Percentiles rank a stretch among this genome's conserved stretches.
Conservation (phyloP, 345 rosid genomes). For the Jatropha curcas region DNA sequence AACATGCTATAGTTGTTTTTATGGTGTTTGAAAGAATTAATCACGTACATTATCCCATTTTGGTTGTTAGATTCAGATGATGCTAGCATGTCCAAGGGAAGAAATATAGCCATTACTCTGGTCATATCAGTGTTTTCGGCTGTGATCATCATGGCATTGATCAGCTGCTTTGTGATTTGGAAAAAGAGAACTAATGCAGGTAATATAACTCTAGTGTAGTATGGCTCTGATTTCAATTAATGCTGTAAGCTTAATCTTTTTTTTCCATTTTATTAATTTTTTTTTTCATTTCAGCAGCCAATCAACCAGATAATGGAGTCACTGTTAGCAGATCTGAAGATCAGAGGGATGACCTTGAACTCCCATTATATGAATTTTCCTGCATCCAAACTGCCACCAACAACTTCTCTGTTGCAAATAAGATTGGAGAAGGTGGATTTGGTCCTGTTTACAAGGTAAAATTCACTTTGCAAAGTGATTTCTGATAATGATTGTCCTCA, state of each 20-base stretch:
- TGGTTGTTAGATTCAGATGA: neutral
- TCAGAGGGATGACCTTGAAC: slow-evolving; percentile 1
- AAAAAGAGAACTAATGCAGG: neutral
- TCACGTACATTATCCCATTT: neutral
- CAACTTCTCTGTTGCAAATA: slow-evolving; percentile 13
- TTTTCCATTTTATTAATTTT: neutral
- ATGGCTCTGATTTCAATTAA: neutral
- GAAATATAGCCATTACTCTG: slow-evolving; percentile 5
- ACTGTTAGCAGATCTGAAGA: neutral
- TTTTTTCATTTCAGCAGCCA: neutral
- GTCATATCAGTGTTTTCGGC: slow-evolving; percentile 9
- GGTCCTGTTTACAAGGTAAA: slow-evolving; percentile 20
- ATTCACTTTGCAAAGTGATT: slow-evolving; percentile 1
- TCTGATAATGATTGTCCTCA: neutral
- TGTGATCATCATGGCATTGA: neutral
- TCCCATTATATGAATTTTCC: slow-evolving; percentile 5
- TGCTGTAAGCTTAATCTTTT: neutral
- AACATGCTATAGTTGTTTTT: neutral
- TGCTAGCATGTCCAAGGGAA: neutral
- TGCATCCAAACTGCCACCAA: slow-evolving; percentile 12
- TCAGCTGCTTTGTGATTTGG: slow-evolving; percentile 4
- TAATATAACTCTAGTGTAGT: neutral
- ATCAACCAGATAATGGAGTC: slow-evolving; percentile 5
- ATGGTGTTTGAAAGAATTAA: neutral
- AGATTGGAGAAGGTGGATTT: slow-evolving; percentile 22